Evolutionary conservation across 169 alveolate genomes (phyloP), one percentile per base, ranked within the genome.

Genomic region (Cryptosporidium baileyi): DNA sequence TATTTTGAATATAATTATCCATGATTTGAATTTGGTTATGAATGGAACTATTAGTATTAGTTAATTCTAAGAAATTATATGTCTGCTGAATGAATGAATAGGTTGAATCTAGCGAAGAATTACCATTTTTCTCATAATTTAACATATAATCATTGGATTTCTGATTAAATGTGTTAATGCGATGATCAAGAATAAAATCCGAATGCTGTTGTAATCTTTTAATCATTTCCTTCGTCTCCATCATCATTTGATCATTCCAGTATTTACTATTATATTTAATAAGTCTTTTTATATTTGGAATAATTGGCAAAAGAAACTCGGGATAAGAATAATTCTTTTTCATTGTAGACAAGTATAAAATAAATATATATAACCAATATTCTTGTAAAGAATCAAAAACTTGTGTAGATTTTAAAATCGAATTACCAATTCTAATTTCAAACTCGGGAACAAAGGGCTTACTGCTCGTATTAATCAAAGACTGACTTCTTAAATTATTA

Each of bases 311-410:
- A 11, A 57, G 13, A 36, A 74, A 74, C 40, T 74, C 85, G 7
- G 85, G 85, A 30, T 32, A 74, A 17, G 67, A 51, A n/a, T 52
- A 59, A 41, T 52, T 51, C 19, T 36, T 34, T 40, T 15, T 22
- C n/a, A 74, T 6, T 8, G 61, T 59, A 54, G 67, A 54, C 44
- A 57, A 38, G 49, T 74, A 38, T 28, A 38, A 9, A 2, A 43
- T 26, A 11, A 74, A 30, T 9, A 74, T 74, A 24, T 74, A 28
- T 2, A 32, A 28, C 85, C 85, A 74, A 40, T 51, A 74, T 15
- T 74, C 85, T 8, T 19, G 43, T 9, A 74, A 32, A 51, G 65
- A 51, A 51, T 74, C 74, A 74, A 51, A 54, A 36, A 74, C 85
- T 30, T 74, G 85, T 11, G 30, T 4, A 11, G 65, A 74, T 13